These are phyloP conservation scores for Cenchrus fungigraminus DNA, from an alignment of 176 grass and related monocot species.

Conservation along the genomic window DNA sequence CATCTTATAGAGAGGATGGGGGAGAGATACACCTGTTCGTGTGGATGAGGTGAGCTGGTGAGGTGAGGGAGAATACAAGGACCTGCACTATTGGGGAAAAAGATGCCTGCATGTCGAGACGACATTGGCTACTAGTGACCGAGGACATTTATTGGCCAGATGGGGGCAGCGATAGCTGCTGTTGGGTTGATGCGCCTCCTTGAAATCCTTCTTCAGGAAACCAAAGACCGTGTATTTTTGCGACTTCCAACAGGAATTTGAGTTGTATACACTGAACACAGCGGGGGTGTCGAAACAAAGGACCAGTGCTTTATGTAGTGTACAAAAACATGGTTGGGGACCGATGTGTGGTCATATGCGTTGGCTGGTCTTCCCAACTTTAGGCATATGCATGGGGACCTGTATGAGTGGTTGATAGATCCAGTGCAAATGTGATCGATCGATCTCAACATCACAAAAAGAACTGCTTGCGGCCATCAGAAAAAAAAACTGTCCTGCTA, in stretches of 20 bases:
- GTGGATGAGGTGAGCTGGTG: conserved; percentile 33
- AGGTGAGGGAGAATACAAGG: conserved; percentile 42
- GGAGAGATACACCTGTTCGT: neutral
- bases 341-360: conserved; percentile 9
- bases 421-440: neutral
- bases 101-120: conserved; percentile 37
- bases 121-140: conserved; percentile 47
- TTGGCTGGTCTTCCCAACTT: conserved; percentile 18
- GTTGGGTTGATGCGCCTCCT: conserved; percentile 5
- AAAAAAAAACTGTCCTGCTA: neutral
- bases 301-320: conserved; percentile 28
- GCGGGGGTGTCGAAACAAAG: neutral
- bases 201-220: conserved; percentile 58
- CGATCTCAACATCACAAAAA: neutral
- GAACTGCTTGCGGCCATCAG: neutral
- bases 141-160: conserved; percentile 55
- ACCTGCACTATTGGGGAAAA: conserved; percentile 39
- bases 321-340: conserved; percentile 34
- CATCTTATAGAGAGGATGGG: conserved; percentile 32
- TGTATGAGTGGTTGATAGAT: conserved; percentile 37
- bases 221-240: conserved; percentile 48
- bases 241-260: conserved; percentile 32
- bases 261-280: conserved; percentile 31
- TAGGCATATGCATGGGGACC: conserved; percentile 22
- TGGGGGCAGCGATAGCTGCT: neutral